Evolutionary conservation across 148 eudicot species (phyloP).

Genomic region (Amaranthus palmeri): DNA sequence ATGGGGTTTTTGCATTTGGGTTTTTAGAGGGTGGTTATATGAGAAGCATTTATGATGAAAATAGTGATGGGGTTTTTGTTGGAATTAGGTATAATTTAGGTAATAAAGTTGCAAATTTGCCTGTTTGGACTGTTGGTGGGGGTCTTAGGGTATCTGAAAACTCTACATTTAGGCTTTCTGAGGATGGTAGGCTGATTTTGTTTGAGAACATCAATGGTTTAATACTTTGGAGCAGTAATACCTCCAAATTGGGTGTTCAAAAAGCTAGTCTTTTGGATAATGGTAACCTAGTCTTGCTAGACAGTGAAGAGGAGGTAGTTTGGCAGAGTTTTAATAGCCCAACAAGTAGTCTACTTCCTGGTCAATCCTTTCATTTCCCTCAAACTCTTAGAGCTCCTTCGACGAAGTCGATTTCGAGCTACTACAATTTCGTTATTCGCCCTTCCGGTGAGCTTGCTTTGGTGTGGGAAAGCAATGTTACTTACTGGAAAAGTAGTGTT

Average conservation of each 20-base stretch:
- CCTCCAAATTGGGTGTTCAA: constrained; percentile 50
- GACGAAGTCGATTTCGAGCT: constrained; percentile 36
- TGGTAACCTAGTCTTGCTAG: constrained; percentile 55
- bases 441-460: constrained; percentile 45
- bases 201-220: constrained; percentile 35
- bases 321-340: constrained; percentile 63
- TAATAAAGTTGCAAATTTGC: constrained; percentile 35
- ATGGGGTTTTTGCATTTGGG: constrained; percentile 63
- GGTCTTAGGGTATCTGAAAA: constrained; percentile 49
- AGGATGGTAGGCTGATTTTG: constrained; percentile 51
- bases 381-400: constrained; percentile 55
- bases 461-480: constrained; percentile 62
- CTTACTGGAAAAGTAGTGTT: constrained; percentile 50
- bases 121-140: constrained; percentile 66
- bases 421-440: constrained; percentile 43
- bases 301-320: constrained; percentile 26
- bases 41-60: constrained; percentile 23
- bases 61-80: constrained; percentile 39
- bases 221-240: constrained; percentile 54
- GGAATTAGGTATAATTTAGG: constrained; percentile 55
- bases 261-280: constrained; percentile 49
- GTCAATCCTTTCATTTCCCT: constrained; percentile 47
- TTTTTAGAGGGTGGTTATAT: constrained; percentile 27
- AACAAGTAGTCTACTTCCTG: constrained; percentile 47
- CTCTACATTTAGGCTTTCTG: constrained; percentile 43